Evolutionary conservation across 2,329 filamentous ascomycete genomes (phyloP), one percentile per base, ranked within the genome.

Genomic region (Orbilia javanica): DNA sequence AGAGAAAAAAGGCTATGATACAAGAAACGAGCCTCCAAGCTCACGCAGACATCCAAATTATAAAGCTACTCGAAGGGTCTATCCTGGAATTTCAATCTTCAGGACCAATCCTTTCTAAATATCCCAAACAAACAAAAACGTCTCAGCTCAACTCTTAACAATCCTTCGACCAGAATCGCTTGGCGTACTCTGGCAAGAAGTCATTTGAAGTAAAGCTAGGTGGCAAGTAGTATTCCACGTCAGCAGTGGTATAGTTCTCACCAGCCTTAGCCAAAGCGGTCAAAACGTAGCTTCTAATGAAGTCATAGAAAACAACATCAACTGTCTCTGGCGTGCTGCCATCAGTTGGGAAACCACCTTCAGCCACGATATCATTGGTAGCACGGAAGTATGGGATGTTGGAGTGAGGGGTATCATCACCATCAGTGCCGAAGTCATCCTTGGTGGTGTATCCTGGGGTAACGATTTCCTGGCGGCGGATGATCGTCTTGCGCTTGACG

Each of bases 281-380:
- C 20, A 97, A 84, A 44, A 98, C 86, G 88, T 92, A 96, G 8
- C 90, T 90, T 84, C 96, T 88, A 39, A 98, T 90, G 83, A 97
- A 99, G 83, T 97, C 94, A 73, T 97, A 89, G 83, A 96, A 99
- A 13, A 97, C 90, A 6, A 99, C 83, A 83, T 98, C 95, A 0
- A 99, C 93, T 0, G 85, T 90, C 65, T 92, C 89, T 0, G 93
- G 92, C 15, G 88, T 86, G 4, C 83, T 82, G 10, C 79, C 57
- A 8, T 84, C 81, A 0, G 82, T 79, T 1, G 90, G 87, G 81
- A 96, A 92, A 0, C 84, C 86, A 80, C 92, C 88, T 73, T 89
- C 85, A 0, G 91, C 86, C 83, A 95, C 91, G 72, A 99, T 89
- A 83, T 90, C 93, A 84, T 97, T 97, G 5, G 96, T 95, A 4